Conservation (phyloP, 2,329 filamentous ascomycete genomes). For the Phaeophleospora eucalypticola region DNA sequence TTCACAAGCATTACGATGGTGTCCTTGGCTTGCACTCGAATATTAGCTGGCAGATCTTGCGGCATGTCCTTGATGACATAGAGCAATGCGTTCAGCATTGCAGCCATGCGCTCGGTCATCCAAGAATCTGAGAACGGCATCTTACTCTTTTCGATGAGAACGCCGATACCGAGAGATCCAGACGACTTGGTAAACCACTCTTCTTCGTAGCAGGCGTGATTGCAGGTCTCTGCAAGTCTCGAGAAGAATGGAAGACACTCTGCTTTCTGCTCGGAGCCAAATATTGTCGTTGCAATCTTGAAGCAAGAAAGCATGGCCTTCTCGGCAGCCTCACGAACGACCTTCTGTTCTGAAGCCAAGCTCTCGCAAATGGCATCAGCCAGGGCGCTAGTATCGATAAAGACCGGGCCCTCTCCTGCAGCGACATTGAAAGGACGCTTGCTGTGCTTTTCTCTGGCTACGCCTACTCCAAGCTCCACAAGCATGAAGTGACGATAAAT, state of each 20-base stretch:
- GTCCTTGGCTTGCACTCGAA: slow-evolving; percentile 73
- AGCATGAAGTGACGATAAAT: slow-evolving; percentile 87
- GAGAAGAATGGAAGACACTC: slow-evolving; percentile 79
- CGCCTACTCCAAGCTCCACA: slow-evolving; percentile 79
- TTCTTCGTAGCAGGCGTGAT: slow-evolving; percentile 92
- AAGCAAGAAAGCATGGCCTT: slow-evolving; percentile 73
- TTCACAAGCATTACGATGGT: slow-evolving; percentile 73
- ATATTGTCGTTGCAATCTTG: slow-evolving; percentile 70
- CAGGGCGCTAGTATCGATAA: slow-evolving; percentile 79
- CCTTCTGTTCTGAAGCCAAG: slow-evolving; percentile 75
- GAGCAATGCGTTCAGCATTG: slow-evolving; percentile 86
- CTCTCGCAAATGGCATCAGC: slow-evolving; percentile 88
- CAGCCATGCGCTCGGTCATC: slow-evolving; percentile 75
- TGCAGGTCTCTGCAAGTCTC: slow-evolving; percentile 77
- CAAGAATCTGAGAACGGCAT: slow-evolving; percentile 79
- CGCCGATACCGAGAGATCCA: slow-evolving; percentile 83
- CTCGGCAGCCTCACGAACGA: slow-evolving; percentile 79
- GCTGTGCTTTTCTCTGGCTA: slow-evolving; percentile 73
- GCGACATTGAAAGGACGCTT: slow-evolving; percentile 77
- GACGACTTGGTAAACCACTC: slow-evolving; percentile 99
- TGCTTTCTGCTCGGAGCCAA: slow-evolving; percentile 65
- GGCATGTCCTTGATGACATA: slow-evolving; percentile 99
- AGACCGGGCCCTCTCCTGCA: slow-evolving; percentile 80
- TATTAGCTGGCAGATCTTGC: slow-evolving; percentile 84
- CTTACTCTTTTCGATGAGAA: slow-evolving; percentile 78